Evolutionary conservation across 768 basidiomycete genomes (phyloP), one percentile per base, ranked within the genome.

Genomic region (Lactarius psammicola): DNA sequence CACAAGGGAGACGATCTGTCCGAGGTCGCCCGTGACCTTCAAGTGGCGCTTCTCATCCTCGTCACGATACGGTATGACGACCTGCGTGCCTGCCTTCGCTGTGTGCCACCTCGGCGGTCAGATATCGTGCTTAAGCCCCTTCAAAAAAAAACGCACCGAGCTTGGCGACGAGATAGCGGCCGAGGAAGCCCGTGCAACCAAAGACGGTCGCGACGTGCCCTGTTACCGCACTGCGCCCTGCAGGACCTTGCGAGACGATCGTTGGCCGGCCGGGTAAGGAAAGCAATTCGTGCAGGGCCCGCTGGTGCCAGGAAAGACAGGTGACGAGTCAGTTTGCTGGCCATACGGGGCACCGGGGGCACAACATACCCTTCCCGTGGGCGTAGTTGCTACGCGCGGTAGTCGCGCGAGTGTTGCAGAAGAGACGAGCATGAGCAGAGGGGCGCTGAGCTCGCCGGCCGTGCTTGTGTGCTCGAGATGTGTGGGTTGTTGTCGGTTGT

Each of bases 201-300:
- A 99, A 98, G 58, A 98, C 95, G 18, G 97, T 99, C 49, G 90
- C 96, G 42, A 89, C 85, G 78, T 95, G 95, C 3, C 96, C 97
- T 49, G 89, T 88, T 65, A 89, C 88, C 4, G 93, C 89, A 73
- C 90, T 92, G 73, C 94, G 92, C 67, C 89, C 95, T 60, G 88
- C 87, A 60, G 87, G 84, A 23, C 95, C 95, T 69, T 85, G 80
- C 6, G 87, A 84, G 72, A 95, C 80, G 69, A 92, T 79, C 44
- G 92, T 87, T 71, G 87, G 87, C 64, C 75, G 74, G 40, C 73
- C 75, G 56, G 88, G 86, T 46, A 88, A 78, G 17, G 83, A 83
- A 66, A 83, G 79, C 46, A 91, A 75, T 80, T 92, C 91, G 75
- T 90, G 88, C 75, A 89, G 80, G 66, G 84, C 84, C 74, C 90